phyloP scores from a whole-genome alignment of 495 filamentous ascomycete genomes.

The Clavariopsis aquatica region DNA sequence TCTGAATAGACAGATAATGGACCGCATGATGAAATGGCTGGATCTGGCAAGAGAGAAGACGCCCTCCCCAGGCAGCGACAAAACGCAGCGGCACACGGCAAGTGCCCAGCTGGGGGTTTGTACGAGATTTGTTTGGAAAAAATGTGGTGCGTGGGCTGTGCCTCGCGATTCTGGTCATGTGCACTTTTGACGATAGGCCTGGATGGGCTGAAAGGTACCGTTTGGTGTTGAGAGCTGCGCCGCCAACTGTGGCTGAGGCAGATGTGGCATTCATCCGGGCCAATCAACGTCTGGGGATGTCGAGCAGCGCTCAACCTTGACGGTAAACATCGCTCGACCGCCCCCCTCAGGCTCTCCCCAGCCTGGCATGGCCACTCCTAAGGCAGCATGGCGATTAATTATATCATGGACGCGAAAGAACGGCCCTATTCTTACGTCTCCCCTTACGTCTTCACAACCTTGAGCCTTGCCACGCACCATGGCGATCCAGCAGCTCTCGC shows the following conservation, averaged over 20 bases:
- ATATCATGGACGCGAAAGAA: neutral
- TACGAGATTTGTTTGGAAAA: neutral
- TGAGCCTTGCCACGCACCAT: slow-evolving; percentile 15
- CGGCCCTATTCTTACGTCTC: slow-evolving; percentile 12
- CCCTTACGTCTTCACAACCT: slow-evolving; percentile 17
- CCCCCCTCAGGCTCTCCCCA: slow-evolving; percentile 14
- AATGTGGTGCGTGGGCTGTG: neutral
- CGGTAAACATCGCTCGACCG: neutral
- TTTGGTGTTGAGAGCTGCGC: neutral
- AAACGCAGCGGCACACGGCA: slow-evolving; percentile 8
- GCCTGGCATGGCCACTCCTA: slow-evolving; percentile 28
- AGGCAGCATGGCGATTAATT: slow-evolving; percentile 6
- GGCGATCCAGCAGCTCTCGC: slow-evolving; percentile 25
- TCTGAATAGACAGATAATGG: neutral
- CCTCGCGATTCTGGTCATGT: slow-evolving; percentile 7
- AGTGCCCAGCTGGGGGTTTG: slow-evolving; percentile 6
- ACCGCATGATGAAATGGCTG: slow-evolving; percentile 2
- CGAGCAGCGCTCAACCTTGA: neutral
- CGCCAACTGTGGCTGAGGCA: slow-evolving; percentile 3
- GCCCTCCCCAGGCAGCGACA: slow-evolving; percentile 26
- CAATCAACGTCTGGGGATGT: neutral
- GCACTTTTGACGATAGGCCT: slow-evolving; percentile 3
- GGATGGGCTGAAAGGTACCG: neutral
- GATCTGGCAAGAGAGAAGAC: slow-evolving; percentile 19
- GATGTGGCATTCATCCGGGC: neutral